These are phyloP conservation scores for Plasmodium knowlesi DNA, from an alignment of 169 alveolate species.

Conservation along the genomic window DNA sequence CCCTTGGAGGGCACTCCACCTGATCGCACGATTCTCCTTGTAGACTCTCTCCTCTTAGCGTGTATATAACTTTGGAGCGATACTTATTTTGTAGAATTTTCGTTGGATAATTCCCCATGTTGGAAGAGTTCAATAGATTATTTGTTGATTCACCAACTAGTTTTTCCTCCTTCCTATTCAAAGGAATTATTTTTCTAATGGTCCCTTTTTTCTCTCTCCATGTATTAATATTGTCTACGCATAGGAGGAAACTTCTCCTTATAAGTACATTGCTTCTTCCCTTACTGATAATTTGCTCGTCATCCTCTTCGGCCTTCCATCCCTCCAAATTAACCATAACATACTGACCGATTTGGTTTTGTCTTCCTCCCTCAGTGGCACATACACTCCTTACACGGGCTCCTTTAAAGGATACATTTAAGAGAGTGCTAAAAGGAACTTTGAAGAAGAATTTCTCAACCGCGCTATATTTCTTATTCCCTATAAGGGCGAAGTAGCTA, in stretches of 20 bases:
- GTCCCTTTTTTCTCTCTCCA: not conserved
- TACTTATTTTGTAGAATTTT: not conserved
- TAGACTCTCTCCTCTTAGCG: not conserved
- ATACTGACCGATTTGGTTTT: not conserved
- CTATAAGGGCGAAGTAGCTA: conserved; percentile 14
- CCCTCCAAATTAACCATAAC: not conserved
- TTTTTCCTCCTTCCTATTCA: not conserved
- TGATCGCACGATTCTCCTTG: not conserved
- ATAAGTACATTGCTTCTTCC: not conserved
- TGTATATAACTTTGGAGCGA: not conserved
- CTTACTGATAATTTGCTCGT: not conserved
- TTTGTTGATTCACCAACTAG: not conserved
- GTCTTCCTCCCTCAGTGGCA: not conserved
- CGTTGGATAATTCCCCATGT: not conserved
- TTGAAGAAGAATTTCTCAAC: conserved; percentile 8
- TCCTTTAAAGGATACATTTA: not conserved
- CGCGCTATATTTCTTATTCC: conserved; percentile 15
- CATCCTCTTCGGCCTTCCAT: not conserved
- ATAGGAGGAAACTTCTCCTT: not conserved
- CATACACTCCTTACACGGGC: not conserved
- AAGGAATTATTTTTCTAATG: not conserved
- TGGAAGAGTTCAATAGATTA: not conserved
- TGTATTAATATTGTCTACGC: not conserved
- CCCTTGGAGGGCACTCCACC: not conserved
- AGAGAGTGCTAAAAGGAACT: not conserved